A percentile compares a stretch with the other conserved stretches of the same genome.
Conservation (phyloP, 768 basidiomycete species). For the Tricholoma furcatifolium region DNA sequence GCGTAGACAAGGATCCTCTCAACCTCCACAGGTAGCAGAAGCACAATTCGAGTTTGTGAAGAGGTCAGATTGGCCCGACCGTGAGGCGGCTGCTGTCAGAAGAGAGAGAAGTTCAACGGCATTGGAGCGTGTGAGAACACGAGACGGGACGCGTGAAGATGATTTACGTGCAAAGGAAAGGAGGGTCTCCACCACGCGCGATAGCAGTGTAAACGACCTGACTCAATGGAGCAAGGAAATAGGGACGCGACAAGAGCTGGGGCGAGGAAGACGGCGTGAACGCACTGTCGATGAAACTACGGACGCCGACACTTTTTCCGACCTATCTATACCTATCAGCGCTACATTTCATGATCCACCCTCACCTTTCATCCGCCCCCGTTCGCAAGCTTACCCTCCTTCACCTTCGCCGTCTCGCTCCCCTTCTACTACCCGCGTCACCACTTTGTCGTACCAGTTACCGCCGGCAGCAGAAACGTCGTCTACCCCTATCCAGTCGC, state of each 20-base stretch:
- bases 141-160: slow-evolving; percentile 39
- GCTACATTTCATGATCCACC: slow-evolving; percentile 32
- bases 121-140: slow-evolving; percentile 54
- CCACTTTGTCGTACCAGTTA: slow-evolving; percentile 9
- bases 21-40: slow-evolving; percentile 56
- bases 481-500: slow-evolving; percentile 37
- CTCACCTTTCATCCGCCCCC: slow-evolving; percentile 39
- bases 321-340: slow-evolving; percentile 24
- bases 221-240: slow-evolving; percentile 59
- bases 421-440: slow-evolving; percentile 33
- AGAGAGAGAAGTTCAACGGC: slow-evolving; percentile 66
- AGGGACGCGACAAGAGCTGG: slow-evolving; percentile 37
- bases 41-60: slow-evolving; percentile 81
- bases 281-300: slow-evolving; percentile 42
- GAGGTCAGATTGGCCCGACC: slow-evolving; percentile 82
- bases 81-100: slow-evolving; percentile 68
- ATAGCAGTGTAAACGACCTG: slow-evolving; percentile 44
- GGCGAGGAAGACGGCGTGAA: slow-evolving; percentile 64
- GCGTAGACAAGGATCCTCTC: slow-evolving; percentile 33
- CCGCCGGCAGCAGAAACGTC: slow-evolving; percentile 30
- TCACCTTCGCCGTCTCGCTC: slow-evolving; percentile 56
- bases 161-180: slow-evolving; percentile 32
- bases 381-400: slow-evolving; percentile 49
- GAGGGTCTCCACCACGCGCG: slow-evolving; percentile 37
- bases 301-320: slow-evolving; percentile 29